Evolutionary conservation across 208 protist genomes (phyloP).

Genomic region (Trichomonas gallinae): DNA sequence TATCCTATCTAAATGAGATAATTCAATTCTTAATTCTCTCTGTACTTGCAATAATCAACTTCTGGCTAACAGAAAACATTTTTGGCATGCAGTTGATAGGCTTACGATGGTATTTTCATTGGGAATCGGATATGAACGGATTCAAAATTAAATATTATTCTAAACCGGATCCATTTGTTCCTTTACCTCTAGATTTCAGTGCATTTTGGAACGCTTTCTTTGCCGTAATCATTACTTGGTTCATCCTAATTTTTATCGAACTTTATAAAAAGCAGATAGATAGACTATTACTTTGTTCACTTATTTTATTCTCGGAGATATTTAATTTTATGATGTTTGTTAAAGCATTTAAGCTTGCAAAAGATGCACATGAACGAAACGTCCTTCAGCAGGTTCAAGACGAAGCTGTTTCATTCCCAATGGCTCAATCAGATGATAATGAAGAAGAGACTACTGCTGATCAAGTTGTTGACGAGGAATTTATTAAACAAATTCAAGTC

Average conservation of each 20-base stretch:
- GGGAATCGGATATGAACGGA: background rate
- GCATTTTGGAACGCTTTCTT: background rate
- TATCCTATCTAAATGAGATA: background rate
- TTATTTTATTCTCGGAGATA: background rate
- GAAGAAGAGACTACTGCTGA: background rate
- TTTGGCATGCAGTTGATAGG: background rate
- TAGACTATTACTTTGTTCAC: background rate
- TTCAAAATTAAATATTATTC: background rate
- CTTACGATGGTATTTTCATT: background rate
- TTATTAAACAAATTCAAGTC: background rate
- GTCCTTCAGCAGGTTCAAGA: background rate
- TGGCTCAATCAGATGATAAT: background rate
- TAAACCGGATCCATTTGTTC: slow-evolving; percentile 22
- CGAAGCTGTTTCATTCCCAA: background rate
- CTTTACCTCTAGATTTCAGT: background rate
- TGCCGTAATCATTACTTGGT: background rate
- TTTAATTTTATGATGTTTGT: background rate
- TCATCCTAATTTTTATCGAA: background rate
- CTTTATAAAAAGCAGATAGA: background rate
- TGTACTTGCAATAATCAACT: background rate
- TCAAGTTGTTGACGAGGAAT: background rate
- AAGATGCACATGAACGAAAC: background rate
- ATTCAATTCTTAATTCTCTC: background rate
- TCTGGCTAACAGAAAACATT: background rate
- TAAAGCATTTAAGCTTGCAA: background rate